phyloP scores from a whole-genome alignment of 108 stramenopile genomes.

The Skeletonema grethae region DNA sequence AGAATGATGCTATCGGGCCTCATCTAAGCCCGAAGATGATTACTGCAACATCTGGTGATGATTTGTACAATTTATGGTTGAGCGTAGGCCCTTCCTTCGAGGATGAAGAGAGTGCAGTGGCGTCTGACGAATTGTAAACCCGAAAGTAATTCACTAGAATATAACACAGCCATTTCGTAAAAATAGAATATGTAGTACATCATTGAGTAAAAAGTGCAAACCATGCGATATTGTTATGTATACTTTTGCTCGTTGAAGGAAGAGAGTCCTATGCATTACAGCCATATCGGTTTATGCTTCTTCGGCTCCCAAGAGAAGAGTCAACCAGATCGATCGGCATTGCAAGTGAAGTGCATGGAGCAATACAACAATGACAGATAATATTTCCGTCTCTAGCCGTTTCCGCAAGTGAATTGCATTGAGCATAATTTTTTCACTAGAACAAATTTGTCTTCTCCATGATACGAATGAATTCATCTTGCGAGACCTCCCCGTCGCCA shows the following conservation, averaged over 20 bases:
- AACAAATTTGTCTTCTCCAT: slow-evolving; percentile 84
- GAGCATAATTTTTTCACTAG: background rate
- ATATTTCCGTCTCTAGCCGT: background rate
- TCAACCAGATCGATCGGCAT: background rate
- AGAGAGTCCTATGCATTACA: no score
- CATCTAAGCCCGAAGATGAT: slow-evolving; percentile 61
- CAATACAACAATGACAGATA: background rate
- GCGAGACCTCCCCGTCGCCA: slow-evolving; percentile 72
- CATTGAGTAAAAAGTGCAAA: background rate
- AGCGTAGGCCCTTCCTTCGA: slow-evolving; percentile 55
- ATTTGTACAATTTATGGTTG: slow-evolving; percentile 70
- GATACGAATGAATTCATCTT: slow-evolving; percentile 87
- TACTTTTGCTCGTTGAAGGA: no score
- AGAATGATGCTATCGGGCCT: slow-evolving; percentile 60
- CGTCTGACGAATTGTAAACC: slow-evolving; percentile 20
- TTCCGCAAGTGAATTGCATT: no score
- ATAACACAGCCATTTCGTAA: background rate
- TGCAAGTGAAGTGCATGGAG: no score
- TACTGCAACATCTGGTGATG: slow-evolving; percentile 53
- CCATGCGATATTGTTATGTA: no score
- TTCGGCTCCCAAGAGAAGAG: background rate
- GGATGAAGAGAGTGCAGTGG: slow-evolving; percentile 19
- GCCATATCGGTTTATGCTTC: no score
- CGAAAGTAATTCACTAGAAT: no score
- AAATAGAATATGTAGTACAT: background rate